These are phyloP conservation scores for Noccaea bulbosa DNA, from an alignment of 345 rosid genomes.

Conservation along the genomic window DNA sequence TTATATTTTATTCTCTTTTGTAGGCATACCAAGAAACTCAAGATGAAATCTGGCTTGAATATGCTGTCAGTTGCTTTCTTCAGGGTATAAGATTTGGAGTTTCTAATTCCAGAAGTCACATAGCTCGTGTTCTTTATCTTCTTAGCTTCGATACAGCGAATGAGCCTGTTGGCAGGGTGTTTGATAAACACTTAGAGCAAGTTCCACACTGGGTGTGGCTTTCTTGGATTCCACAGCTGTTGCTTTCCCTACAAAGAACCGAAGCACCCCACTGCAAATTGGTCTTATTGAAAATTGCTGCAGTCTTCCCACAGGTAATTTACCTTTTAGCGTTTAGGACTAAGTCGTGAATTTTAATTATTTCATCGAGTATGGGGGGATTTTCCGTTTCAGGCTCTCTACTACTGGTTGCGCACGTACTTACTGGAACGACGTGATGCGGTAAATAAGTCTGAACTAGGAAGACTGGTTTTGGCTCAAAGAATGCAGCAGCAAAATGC, in stretches of 20 bases:
- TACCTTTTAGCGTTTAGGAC: constrained; percentile 8
- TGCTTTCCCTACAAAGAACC: constrained; percentile 96
- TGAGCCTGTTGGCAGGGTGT: constrained; percentile 94
- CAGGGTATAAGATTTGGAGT: constrained; percentile 97
- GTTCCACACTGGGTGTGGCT: constrained; percentile 99
- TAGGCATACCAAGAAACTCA: constrained; percentile 87
- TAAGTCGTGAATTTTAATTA: constrained; percentile 30
- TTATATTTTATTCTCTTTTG: constrained; percentile 36
- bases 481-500: constrained; percentile 93
- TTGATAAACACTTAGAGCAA: constrained; percentile 92
- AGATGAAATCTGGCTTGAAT: constrained; percentile 96
- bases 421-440: constrained; percentile 98
- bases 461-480: constrained; percentile 86
- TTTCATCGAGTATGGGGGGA: constrained; percentile 21
- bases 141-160: constrained; percentile 93
- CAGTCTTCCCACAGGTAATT: constrained; percentile 87
- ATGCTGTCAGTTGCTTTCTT: constrained; percentile 97
- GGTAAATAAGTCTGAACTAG: constrained; percentile 80
- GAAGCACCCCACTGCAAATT: constrained; percentile 99
- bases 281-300: constrained; percentile 86
- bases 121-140: constrained; percentile 94
- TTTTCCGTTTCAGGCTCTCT: constrained; percentile 67
- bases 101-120: constrained; percentile 93
- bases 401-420: constrained; percentile 99
- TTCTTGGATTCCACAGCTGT: constrained; percentile 95